A percentile compares a stretch with the other conserved stretches of the same genome.
These are phyloP conservation scores for Calocera viscosa DNA, from an alignment of 768 basidiomycete genomes.

Conservation along the genomic window DNA sequence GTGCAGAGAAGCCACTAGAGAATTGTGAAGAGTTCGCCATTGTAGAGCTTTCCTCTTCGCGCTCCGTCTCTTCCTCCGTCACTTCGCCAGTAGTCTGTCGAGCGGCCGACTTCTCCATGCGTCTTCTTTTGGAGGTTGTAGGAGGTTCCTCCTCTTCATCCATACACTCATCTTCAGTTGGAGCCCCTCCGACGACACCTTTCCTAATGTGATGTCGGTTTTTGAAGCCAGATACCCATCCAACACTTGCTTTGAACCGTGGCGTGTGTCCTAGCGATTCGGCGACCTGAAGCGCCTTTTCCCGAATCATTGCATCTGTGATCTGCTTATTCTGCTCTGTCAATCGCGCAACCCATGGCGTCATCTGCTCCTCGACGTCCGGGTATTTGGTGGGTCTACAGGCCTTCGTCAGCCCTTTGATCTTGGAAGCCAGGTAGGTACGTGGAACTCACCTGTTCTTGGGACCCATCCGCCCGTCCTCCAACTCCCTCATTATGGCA, in stretches of 20 bases:
- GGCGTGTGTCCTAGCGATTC: slow-evolving; percentile 39
- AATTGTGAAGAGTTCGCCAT: neutral
- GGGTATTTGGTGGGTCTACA: slow-evolving; percentile 69
- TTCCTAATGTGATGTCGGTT: slow-evolving; percentile 61
- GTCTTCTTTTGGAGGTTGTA: neutral
- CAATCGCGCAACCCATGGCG: slow-evolving; percentile 42
- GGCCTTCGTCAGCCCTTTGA: slow-evolving; percentile 5
- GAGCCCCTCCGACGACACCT: slow-evolving; percentile 26
- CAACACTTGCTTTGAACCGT: slow-evolving; percentile 80
- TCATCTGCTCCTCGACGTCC: slow-evolving; percentile 54
- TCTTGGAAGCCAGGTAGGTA: neutral
- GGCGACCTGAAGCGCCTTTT: slow-evolving; percentile 57
- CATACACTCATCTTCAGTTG: neutral
- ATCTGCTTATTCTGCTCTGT: slow-evolving; percentile 37
- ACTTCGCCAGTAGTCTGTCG: neutral
- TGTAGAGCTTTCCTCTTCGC: neutral
- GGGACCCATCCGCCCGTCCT: slow-evolving; percentile 46
- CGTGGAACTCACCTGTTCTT: slow-evolving; percentile 47
- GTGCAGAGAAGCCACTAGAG: neutral
- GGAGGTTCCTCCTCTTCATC: neutral
- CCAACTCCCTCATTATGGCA: slow-evolving; percentile 23
- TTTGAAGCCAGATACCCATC: slow-evolving; percentile 91
- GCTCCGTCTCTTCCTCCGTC: neutral
- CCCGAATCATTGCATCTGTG: slow-evolving; percentile 52
- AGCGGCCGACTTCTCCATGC: neutral